A percentile compares a stretch with the other conserved stretches of the same genome.
Evolutionary conservation across 345 rosid species (phyloP).

Genomic region (Salix exigua): DNA sequence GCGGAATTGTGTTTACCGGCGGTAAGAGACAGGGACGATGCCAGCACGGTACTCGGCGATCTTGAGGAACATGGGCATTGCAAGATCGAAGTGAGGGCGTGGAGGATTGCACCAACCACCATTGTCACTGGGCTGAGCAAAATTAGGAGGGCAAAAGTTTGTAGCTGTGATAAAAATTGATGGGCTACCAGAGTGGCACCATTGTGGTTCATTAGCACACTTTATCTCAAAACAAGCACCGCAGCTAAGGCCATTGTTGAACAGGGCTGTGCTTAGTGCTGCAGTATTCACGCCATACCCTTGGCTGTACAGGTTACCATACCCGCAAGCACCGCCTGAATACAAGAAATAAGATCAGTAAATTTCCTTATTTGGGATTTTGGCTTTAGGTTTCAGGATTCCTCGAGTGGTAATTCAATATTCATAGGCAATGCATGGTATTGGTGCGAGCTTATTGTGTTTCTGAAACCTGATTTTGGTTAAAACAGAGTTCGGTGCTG

Average conservation of each 20-base stretch:
- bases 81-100: constrained; percentile 65
- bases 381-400: background rate
- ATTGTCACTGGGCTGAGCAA: constrained; percentile 52
- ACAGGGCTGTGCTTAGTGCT: constrained; percentile 66
- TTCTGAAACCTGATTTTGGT: background rate
- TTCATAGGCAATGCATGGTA: background rate
- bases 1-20: constrained; percentile 42
- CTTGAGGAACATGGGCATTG: constrained; percentile 73
- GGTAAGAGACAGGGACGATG: constrained; percentile 65
- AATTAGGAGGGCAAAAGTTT: constrained; percentile 67
- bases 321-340: constrained; percentile 67
- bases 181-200: constrained; percentile 67
- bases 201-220: constrained; percentile 45
- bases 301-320: constrained; percentile 64
- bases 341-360: background rate
- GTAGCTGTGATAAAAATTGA: constrained; percentile 64
- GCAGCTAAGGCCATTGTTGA: constrained; percentile 59
- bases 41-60: constrained; percentile 67
- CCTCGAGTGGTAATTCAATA: background rate
- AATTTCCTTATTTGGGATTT: background rate
- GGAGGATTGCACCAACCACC: constrained; percentile 95
- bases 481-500: background rate
- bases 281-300: constrained; percentile 69
- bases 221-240: constrained; percentile 62
- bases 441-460: background rate